These are phyloP conservation scores for Artomyces pyxidatus DNA, from an alignment of 768 basidiomycete genomes.

Conservation along the genomic window DNA sequence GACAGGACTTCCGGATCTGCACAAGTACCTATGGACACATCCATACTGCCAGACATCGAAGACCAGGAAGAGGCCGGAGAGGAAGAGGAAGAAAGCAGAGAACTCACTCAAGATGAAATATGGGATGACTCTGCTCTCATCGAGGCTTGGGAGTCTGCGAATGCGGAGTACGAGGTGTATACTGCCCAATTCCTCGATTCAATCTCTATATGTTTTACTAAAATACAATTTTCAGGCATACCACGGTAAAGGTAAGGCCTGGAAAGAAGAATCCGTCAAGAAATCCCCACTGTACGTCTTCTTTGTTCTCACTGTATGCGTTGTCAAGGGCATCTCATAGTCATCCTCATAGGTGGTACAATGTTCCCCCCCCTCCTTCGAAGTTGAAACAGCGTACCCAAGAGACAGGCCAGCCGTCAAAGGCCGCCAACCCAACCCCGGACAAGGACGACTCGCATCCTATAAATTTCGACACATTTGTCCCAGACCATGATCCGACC, in stretches of 20 bases:
- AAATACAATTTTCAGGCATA: conserved; percentile 33
- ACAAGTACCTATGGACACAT: conserved; percentile 5
- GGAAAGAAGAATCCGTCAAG: conserved; percentile 65
- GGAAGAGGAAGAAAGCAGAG: conserved; percentile 47
- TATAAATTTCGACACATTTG: conserved; percentile 60
- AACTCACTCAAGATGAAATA: conserved; percentile 64
- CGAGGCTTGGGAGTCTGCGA: conserved; percentile 79
- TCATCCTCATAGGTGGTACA: conserved; percentile 59
- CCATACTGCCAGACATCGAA: conserved; percentile 10
- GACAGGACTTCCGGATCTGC: conserved; percentile 17
- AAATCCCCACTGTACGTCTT: conserved; percentile 62
- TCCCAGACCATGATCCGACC: conserved; percentile 62
- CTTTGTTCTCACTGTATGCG: conserved; percentile 2
- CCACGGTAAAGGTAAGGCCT: conserved; percentile 61
- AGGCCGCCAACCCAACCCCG: conserved; percentile 2
- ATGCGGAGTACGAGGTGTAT: conserved; percentile 67
- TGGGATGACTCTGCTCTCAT: conserved; percentile 85
- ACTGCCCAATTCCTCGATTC: not conserved
- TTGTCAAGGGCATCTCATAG: conserved; percentile 2
- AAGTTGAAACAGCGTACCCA: conserved; percentile 13
- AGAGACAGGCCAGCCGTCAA: conserved; percentile 2
- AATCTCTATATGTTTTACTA: not conserved
- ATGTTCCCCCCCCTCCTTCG: conserved; percentile 37
- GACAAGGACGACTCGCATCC: conserved; percentile 48
- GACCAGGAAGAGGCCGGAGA: conserved; percentile 27